phyloP scores from a whole-genome alignment of 164 flowering plant genomes.

The Liriodendron chinense region DNA sequence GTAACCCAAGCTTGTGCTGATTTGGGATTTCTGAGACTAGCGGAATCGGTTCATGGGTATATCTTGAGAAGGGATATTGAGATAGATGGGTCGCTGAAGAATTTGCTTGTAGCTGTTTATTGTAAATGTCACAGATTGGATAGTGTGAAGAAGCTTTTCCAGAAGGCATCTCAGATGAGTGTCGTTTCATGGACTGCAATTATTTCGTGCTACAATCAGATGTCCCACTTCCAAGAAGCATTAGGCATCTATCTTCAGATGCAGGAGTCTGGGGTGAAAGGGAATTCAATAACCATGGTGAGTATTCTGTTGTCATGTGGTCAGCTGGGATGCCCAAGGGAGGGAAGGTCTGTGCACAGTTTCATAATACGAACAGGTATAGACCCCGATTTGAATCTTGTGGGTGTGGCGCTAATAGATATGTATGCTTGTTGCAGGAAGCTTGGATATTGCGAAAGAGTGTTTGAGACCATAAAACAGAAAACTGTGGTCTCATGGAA shows the following conservation, averaged over 20 bases:
- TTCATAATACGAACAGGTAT: constrained; percentile 40
- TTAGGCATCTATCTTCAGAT: constrained; percentile 37
- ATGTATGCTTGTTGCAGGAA: constrained; percentile 53
- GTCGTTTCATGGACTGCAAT: constrained; percentile 56
- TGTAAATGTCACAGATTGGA: constrained; percentile 51
- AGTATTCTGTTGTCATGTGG: constrained; percentile 54
- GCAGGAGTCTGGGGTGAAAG: constrained; percentile 36
- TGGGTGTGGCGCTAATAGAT: constrained; percentile 50
- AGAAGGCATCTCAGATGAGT: constrained; percentile 8
- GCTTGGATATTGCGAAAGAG: constrained; percentile 25
- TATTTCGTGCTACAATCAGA: constrained; percentile 63
- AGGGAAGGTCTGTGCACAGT: constrained; percentile 68
- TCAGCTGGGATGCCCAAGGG: constrained; percentile 40
- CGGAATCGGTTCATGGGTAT: constrained; percentile 62
- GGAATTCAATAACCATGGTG: constrained; percentile 53
- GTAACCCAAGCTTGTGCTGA: constrained; percentile 63
- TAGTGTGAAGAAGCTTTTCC: constrained; percentile 50
- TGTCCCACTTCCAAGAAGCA: constrained; percentile 42
- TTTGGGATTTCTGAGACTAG: constrained; percentile 37
- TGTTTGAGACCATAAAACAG: constrained; percentile 33
- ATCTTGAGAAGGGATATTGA: constrained; percentile 37
- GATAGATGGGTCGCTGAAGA: constrained; percentile 36
- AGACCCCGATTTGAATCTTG: constrained; percentile 32
- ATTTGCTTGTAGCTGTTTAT: constrained; percentile 59
- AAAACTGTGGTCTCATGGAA: constrained; percentile 62